Base-by-base conservation (phyloP, 1,284 basidiomycete genomes). In the Moesziomyces antarcticus region DNA sequence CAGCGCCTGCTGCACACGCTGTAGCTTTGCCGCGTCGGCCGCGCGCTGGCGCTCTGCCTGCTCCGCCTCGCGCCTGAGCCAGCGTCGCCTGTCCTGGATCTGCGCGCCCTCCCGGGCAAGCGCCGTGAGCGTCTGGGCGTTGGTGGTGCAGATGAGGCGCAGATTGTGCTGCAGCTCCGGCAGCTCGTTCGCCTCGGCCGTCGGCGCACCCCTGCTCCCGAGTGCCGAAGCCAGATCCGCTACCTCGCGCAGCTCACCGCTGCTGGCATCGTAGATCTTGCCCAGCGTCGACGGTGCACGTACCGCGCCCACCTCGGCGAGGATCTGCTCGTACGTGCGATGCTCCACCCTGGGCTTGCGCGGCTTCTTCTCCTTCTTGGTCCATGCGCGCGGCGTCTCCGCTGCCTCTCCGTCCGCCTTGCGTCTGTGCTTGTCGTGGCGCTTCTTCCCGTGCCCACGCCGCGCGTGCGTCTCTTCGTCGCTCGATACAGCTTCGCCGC, bases 91-190 rank as follows among this genome's bases (percentile, higher is more conserved):
- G 64, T 93, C 92, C 68, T 91, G 89, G 1, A 97, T 87, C 9
- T 89, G 88, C 69, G 91, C 91, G 1, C 92, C 97, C 86, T 99
- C 95, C 22, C 90, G 88, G 1, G 94, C 94, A 20, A 99, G 88
- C 14, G 92, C 92, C 50, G 93, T 90, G 1, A 99, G 88, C 60
- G 94, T 92, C 25, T 88, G 89, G 72, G 92, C 92, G 73, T 92
- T 91, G 1, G 89, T 87, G 48, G 94, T 92, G 3, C 90, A 88
- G 46, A 99, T 93, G 45, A 98, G 88, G 7, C 91, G 89, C 25
- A 99, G 85, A 83, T 99, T 99, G 83, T 99, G 95, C 37, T 94
- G 90, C 20, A 99, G 89, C 87, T 99, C 97, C 0, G 96, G 95
- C 70, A 99, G 89, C 13, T 66, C 66, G 3, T 14, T 46, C 10